Conservation (phyloP, 192 early-diverging fungal species). For the Podila horticola region DNA sequence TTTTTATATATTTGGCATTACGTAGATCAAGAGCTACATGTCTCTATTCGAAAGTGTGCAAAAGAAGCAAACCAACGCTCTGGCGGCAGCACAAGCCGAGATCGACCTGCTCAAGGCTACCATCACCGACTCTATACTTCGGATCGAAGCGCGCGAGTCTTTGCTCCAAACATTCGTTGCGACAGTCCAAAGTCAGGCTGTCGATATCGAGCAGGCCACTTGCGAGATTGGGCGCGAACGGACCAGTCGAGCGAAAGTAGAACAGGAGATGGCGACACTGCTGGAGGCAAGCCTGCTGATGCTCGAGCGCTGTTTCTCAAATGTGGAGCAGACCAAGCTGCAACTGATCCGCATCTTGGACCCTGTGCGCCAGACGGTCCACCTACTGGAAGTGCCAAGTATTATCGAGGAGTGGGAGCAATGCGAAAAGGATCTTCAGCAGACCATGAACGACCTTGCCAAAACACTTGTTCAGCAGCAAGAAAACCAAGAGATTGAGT, state of each 20-base stretch:
- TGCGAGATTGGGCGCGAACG: constrained; percentile 8
- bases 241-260: constrained; percentile 10
- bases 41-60: constrained; percentile 45
- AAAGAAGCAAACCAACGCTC: constrained; percentile 47
- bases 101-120: constrained; percentile 12
- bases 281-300: constrained; percentile 37
- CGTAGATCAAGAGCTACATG: constrained; percentile 47
- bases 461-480: constrained; percentile 17
- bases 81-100: constrained; percentile 35
- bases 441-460: constrained; percentile 9
- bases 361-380: constrained; percentile 31
- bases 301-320: constrained; percentile 26
- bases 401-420: constrained; percentile 28
- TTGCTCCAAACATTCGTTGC: constrained; percentile 12
- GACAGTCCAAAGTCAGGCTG: constrained; percentile 15
- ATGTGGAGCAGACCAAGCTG: constrained; percentile 5
- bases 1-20: neutral
- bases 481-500: constrained; percentile 19
- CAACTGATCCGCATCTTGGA: neutral
- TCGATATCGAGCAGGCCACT: constrained; percentile 19
- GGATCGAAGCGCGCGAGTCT: constrained; percentile 23
- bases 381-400: constrained; percentile 11
- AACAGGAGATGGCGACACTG: constrained; percentile 36
- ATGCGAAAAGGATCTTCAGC: constrained; percentile 6
- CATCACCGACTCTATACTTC: constrained; percentile 1